Evolutionary conservation across 2,329 filamentous ascomycete genomes (phyloP), one percentile per base, ranked within the genome.

Genomic region (Trichoderma atroviride): DNA sequence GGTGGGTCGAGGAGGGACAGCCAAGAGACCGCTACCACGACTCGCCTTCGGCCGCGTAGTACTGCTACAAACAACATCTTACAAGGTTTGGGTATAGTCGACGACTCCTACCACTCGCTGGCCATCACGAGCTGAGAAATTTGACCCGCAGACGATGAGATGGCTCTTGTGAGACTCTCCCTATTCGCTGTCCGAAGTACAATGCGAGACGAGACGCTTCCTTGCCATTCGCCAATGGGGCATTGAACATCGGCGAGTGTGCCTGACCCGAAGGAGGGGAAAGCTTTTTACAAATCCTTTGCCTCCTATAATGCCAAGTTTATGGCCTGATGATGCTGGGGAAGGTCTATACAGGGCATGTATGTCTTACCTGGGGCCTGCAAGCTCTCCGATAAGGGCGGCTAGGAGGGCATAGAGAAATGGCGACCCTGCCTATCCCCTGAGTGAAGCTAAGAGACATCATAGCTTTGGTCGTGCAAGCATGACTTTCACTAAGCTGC

Each of bases 361-460:
- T 47, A 62, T 60, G 58, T 68, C 66, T 68, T 43, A 61, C 58
- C 10, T 19, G 47, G 7, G 66, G 33, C 47, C 59, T 68, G 37
- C 58, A 29, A 19, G 35, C 27, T 53, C 47, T 67, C 63, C 55
- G 52, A n/a, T 64, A 31, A 59, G 55, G 55, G 55, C 40, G 55
- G 40, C 14, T 59, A 27, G n/a, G 22, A 43, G 40, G 13, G 22
- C 43, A 58, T 50, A 33, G 22, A 31, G 37, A 27, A 37, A 35
- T 31, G 35, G 10, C 37, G 35, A 29, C 55, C 35, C 33, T 40
- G 35, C 58, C 22, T 55, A 14, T 56, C 37, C 33, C 52, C 37
- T 31, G 24, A 53, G 58, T 40, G 59, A 60, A 63, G 67, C 59
- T 56, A 57, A 50, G 53, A 59, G 40, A 35, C 40, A 63, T 33